phyloP scores from a whole-genome alignment of 2,329 filamentous ascomycete genomes.

The Leptosphaerulina australis region DNA sequence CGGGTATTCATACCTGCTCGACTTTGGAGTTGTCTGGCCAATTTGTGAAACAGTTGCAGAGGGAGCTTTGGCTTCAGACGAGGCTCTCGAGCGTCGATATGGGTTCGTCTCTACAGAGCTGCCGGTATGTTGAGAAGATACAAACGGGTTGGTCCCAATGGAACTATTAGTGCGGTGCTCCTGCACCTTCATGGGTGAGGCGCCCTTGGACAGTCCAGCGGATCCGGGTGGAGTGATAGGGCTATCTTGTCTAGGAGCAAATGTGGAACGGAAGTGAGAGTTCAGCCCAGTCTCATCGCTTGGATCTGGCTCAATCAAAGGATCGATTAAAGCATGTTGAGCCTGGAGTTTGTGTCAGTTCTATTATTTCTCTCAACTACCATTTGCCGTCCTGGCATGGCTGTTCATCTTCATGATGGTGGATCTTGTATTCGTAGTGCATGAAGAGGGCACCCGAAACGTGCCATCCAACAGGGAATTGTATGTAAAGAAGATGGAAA shows the following conservation, averaged over 20 bases:
- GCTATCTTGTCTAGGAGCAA: conserved; percentile 42
- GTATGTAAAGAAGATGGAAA: conserved; percentile 3
- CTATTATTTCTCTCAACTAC: neutral
- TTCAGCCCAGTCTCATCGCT: conserved; percentile 70
- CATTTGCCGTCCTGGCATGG: no score
- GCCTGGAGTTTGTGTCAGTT: conserved; percentile 57
- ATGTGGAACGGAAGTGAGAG: conserved; percentile 59
- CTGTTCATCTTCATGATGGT: neutral
- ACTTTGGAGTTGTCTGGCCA: conserved; percentile 27
- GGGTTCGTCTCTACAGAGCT: conserved; percentile 53
- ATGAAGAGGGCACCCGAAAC: neutral
- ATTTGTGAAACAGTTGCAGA: conserved; percentile 24
- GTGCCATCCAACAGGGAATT: neutral
- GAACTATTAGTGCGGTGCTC: conserved; percentile 28
- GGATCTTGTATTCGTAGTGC: neutral
- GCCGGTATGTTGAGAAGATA: conserved; percentile 44
- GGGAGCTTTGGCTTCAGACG: conserved; percentile 37
- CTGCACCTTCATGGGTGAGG: conserved; percentile 3
- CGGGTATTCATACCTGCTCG: conserved; percentile 49
- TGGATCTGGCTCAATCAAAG: conserved; percentile 70
- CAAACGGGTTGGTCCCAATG: conserved; percentile 32
- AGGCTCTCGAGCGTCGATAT: conserved; percentile 47
- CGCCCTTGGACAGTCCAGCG: conserved; percentile 32
- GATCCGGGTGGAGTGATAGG: conserved; percentile 42
- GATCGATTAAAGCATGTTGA: conserved; percentile 70